A percentile compares a stretch with the other conserved stretches of the same genome.
Conservation (phyloP, 768 basidiomycete species). For the Sporobolomyces roseus region DNA sequence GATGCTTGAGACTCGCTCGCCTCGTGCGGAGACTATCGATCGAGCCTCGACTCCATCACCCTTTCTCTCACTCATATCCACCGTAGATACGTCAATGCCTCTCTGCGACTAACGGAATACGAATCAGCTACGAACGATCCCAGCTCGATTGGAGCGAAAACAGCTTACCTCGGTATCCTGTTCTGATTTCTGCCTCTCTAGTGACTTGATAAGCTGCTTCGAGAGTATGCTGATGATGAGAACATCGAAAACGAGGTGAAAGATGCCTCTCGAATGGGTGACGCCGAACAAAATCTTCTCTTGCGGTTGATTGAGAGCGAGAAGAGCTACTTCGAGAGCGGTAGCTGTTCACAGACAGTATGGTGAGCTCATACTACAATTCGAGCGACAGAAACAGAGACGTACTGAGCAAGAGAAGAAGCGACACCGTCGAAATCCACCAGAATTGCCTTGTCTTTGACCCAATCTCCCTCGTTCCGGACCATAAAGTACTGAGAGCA, state of each 20-base stretch:
- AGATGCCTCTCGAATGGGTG: conserved; percentile 1
- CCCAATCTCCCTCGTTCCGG: neutral
- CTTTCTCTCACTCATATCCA: no score
- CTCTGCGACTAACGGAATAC: no score
- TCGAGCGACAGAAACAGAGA: neutral
- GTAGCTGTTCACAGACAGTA: conserved; percentile 2
- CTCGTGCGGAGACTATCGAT: no score
- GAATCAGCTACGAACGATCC: no score
- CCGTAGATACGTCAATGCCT: no score
- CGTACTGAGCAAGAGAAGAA: neutral
- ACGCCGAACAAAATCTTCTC: neutral
- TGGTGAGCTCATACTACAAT: neutral
- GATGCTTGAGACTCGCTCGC: no score
- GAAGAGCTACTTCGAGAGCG: conserved; percentile 13
- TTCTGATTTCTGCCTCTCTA: neutral
- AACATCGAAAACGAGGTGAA: conserved; percentile 16
- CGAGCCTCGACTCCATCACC: no score
- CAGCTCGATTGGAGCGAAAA: no score
- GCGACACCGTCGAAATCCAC: neutral
- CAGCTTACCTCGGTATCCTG: neutral
- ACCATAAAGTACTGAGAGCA: neutral
- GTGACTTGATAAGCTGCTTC: neutral
- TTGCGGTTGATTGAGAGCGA: neutral
- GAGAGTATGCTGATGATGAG: neutral
- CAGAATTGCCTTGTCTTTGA: no score